Percentiles rank a stretch among this genome's conserved stretches.
Evolutionary conservation across 148 eudicot species (phyloP).

Genomic region (Fagopyrum esculentum): DNA sequence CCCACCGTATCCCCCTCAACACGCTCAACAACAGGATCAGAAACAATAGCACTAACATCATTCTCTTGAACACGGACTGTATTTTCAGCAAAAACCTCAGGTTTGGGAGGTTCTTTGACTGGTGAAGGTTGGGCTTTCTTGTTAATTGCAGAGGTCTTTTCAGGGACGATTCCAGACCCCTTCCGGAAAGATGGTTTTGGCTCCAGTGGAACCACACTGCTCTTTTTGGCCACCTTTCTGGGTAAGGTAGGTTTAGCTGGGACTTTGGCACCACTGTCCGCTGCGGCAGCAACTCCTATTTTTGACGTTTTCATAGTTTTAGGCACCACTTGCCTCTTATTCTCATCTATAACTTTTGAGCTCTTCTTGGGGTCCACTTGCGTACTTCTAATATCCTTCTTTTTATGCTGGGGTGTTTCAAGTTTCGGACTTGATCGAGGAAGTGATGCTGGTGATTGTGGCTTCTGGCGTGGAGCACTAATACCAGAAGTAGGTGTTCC

Average conservation of each 20-base stretch:
- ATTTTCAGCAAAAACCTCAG: slow-evolving; percentile 27
- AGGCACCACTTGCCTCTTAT: slow-evolving; percentile 31
- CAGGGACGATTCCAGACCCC: slow-evolving; percentile 44
- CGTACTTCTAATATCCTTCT: slow-evolving; percentile 43
- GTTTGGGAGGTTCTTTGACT: slow-evolving; percentile 29
- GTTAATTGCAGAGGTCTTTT: slow-evolving; percentile 25
- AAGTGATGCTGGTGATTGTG: slow-evolving; percentile 46
- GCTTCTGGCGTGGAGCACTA: slow-evolving; percentile 44
- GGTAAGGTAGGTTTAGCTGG: slow-evolving; percentile 53
- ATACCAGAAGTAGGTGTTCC: slow-evolving; percentile 40
- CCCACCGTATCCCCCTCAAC: slow-evolving; percentile 22
- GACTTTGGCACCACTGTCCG: slow-evolving; percentile 32
- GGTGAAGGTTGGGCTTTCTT: slow-evolving; percentile 36
- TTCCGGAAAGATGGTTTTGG: slow-evolving; percentile 62
- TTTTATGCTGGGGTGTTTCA: slow-evolving; percentile 37
- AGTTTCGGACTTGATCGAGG: slow-evolving; percentile 45
- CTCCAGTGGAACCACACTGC: slow-evolving; percentile 92
- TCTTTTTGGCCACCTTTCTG: slow-evolving; percentile 75
- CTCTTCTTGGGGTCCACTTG: slow-evolving; percentile 40
- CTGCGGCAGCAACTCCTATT: slow-evolving; percentile 27
- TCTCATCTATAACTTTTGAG: slow-evolving; percentile 34
- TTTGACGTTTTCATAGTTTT: slow-evolving; percentile 40
- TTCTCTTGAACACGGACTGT: slow-evolving; percentile 24
- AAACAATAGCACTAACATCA: slow-evolving; percentile 21
- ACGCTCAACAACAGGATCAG: slow-evolving; percentile 24